phyloP scores from a whole-genome alignment of 768 basidiomycete genomes.

The Lactarius tabidus region DNA sequence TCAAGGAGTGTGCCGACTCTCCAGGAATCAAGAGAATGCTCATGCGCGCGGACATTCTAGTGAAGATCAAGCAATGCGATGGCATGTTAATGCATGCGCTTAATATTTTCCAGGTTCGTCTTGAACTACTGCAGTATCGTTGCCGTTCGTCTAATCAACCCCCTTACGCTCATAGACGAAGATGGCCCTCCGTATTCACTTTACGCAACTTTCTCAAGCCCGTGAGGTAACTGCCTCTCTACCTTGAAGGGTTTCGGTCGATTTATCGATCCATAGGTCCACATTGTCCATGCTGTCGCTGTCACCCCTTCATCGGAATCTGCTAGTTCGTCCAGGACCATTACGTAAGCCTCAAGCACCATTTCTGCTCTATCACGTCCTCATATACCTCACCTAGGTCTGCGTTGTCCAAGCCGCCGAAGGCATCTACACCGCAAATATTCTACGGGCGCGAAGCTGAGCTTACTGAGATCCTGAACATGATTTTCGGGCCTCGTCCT shows the following conservation, averaged over 20 bases:
- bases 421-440: slow-evolving; percentile 4
- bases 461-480: slow-evolving; percentile 3
- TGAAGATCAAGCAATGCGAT: not conserved
- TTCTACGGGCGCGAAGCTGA: slow-evolving; percentile 11
- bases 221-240: not conserved
- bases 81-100: not conserved
- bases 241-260: not conserved
- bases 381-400: not conserved
- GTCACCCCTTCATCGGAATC: not conserved
- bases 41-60: not conserved
- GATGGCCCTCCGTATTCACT: not conserved
- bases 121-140: not conserved
- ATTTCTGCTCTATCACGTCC: not conserved
- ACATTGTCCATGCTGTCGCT: not conserved
- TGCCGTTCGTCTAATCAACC: not conserved
- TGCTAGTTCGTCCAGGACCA: not conserved
- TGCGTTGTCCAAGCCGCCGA: not conserved
- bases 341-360: not conserved
- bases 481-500: not conserved
- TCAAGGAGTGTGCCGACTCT: not conserved
- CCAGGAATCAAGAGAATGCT: not conserved
- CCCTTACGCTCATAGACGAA: not conserved
- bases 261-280: not conserved
- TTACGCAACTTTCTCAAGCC: not conserved
- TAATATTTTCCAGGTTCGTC: not conserved